Conservation (phyloP, 805 yeast genomes). For the Tetrapisispora taiwanensis region DNA sequence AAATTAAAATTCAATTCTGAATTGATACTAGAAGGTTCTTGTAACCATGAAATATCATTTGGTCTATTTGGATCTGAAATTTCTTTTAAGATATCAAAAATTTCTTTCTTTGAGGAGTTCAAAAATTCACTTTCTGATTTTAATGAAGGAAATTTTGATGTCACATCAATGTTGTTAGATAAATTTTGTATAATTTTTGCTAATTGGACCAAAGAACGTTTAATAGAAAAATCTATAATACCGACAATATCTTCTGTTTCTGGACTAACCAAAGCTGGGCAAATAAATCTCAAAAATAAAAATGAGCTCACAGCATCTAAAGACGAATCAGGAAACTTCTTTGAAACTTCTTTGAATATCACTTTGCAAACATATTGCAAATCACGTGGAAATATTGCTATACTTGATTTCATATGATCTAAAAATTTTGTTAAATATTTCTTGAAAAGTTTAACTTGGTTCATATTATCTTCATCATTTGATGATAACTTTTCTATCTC, state of each 20-base stretch:
- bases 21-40: neutral
- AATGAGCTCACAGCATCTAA: conserved; percentile 76
- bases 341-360: conserved; percentile 45
- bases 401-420: conserved; percentile 48
- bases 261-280: conserved; percentile 88
- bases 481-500: conserved; percentile 50
- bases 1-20: conserved; percentile 24
- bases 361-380: conserved; percentile 61
- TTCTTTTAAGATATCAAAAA: conserved; percentile 34
- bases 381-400: conserved; percentile 55
- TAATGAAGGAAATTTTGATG: conserved; percentile 56
- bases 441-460: conserved; percentile 40
- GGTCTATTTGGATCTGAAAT: conserved; percentile 22
- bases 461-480: conserved; percentile 32
- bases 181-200: conserved; percentile 80
- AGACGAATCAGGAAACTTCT: conserved; percentile 58
- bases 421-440: conserved; percentile 47
- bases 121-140: conserved; percentile 34
- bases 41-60: conserved; percentile 13
- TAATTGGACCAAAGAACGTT: conserved; percentile 63
- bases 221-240: conserved; percentile 32
- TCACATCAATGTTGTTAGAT: conserved; percentile 67
- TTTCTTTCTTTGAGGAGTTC: conserved; percentile 29
- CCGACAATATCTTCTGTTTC: conserved; percentile 39
- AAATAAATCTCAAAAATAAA: conserved; percentile 65